Conservation (phyloP, 2,329 filamentous ascomycete species). For the Escovopsis weberi region DNA sequence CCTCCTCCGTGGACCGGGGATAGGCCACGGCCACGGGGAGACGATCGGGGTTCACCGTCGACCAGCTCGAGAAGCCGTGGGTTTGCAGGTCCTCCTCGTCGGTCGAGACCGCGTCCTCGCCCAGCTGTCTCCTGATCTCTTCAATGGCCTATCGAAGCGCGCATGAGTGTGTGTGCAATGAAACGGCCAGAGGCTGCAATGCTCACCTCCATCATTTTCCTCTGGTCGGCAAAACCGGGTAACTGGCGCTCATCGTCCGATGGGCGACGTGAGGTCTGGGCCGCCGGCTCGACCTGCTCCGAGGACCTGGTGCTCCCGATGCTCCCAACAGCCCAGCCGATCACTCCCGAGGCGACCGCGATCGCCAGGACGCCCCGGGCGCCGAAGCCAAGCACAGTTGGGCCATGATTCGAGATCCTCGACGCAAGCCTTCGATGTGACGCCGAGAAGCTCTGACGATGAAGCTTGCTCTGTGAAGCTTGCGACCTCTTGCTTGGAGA, state of each 20-base stretch:
- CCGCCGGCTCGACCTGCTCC: constrained; percentile 3
- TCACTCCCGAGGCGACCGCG: constrained; percentile 23
- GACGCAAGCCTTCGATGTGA: too few species aligned
- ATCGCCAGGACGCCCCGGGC: constrained; percentile 22
- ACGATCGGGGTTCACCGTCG: constrained; percentile 42
- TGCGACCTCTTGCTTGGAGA: too few species aligned
- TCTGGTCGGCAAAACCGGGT: constrained; percentile 25
- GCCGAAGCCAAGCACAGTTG: constrained; percentile 11
- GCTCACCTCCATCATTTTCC: constrained; percentile 28
- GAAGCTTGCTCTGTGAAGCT: too few species aligned
- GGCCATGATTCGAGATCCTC: constrained; percentile 3
- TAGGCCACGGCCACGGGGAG: constrained; percentile 52
- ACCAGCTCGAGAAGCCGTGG: constrained; percentile 57
- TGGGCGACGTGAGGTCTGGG: background rate
- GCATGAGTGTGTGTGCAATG: background rate
- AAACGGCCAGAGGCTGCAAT: constrained; percentile 2
- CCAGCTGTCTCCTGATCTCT: constrained; percentile 36
- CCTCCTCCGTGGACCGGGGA: constrained; percentile 44
- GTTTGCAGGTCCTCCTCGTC: constrained; percentile 46
- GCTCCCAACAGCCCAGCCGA: constrained; percentile 27
- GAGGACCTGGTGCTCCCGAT: constrained; percentile 16
- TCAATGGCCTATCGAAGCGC: constrained; percentile 32
- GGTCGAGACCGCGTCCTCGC: constrained; percentile 44
- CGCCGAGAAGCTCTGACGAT: too few species aligned
- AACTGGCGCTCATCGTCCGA: constrained; percentile 4